phyloP scores from a whole-genome alignment of 2,329 filamentous ascomycete genomes.

The Stylonectria norvegica region DNA sequence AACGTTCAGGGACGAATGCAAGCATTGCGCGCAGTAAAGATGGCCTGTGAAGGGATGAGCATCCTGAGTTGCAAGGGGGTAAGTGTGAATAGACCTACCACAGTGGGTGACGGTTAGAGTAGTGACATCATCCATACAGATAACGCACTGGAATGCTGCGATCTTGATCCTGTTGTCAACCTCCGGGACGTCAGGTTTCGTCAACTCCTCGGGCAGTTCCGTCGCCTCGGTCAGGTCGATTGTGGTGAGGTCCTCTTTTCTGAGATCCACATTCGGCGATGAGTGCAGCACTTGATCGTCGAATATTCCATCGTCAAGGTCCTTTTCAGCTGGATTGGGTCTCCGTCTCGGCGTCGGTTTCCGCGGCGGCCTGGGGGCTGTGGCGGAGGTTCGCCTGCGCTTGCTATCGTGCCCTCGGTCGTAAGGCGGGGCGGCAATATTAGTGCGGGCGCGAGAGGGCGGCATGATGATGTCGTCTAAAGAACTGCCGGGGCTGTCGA shows the following conservation, averaged over 20 bases:
- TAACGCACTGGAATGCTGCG: conserved; percentile 59
- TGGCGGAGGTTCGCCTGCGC: conserved; percentile 22
- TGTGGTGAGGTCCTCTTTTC: conserved; percentile 27
- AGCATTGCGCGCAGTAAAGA: conserved; percentile 60
- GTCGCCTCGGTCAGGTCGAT: conserved; percentile 40
- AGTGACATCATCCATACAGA: conserved; percentile 62
- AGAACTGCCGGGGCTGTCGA: conserved; percentile 27
- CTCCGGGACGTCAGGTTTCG: conserved; percentile 42
- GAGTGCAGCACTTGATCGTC: conserved; percentile 18
- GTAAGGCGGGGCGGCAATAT: conserved; percentile 12
- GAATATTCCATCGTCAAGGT: conserved; percentile 24
- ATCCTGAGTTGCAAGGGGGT: not conserved
- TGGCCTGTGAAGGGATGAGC: conserved; percentile 46
- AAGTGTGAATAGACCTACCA: conserved; percentile 45
- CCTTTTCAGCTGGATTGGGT: conserved; percentile 9
- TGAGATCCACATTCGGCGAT: conserved; percentile 12
- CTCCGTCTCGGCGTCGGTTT: conserved; percentile 5
- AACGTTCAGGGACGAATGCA: conserved; percentile 58
- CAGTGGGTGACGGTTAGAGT: conserved; percentile 62
- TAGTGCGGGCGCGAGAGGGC: conserved; percentile 16
- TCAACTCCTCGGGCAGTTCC: conserved; percentile 42
- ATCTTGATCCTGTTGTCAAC: conserved; percentile 51
- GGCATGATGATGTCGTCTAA: conserved; percentile 32
- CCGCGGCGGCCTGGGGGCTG: conserved; percentile 8
- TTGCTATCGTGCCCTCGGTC: conserved; percentile 21